Percentiles rank a stretch among this genome's conserved stretches.
Evolutionary conservation across 768 basidiomycete genomes (phyloP).

Genomic region (Podaxis sp.): DNA sequence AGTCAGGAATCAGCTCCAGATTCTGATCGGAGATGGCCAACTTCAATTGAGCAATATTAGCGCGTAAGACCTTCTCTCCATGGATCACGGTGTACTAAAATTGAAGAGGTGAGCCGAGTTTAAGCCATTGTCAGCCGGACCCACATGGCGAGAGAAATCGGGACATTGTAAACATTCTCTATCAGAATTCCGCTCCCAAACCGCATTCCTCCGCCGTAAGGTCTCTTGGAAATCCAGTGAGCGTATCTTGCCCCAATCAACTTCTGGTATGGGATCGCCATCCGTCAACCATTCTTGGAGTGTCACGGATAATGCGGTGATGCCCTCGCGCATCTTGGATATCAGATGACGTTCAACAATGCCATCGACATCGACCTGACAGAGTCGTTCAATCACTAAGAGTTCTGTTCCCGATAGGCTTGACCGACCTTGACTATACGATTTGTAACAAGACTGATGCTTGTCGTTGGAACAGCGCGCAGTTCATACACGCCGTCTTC

Average conservation of each 20-base stretch:
- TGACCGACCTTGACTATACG: conserved; percentile 63
- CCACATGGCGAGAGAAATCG: conserved; percentile 75
- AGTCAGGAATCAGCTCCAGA: conserved; percentile 93
- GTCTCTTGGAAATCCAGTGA: conserved; percentile 91
- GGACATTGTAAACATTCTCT: conserved; percentile 58
- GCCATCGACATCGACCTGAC: conserved; percentile 66
- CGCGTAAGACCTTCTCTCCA: conserved; percentile 68
- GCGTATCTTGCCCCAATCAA: conserved; percentile 82
- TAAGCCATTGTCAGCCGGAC: conserved; percentile 26
- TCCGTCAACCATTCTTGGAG: conserved; percentile 57
- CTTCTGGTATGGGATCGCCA: conserved; percentile 56
- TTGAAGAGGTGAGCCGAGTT: conserved; percentile 4
- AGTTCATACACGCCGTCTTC: conserved; percentile 68
- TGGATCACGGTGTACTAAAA: conserved; percentile 77
- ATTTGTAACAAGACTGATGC: conserved; percentile 75
- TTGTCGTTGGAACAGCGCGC: conserved; percentile 60
- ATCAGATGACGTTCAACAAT: conserved; percentile 70
- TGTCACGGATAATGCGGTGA: conserved; percentile 47
- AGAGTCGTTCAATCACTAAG: background rate
- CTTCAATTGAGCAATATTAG: conserved; percentile 76
- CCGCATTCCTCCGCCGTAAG: conserved; percentile 55
- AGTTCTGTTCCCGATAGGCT: background rate
- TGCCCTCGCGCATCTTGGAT: conserved; percentile 57
- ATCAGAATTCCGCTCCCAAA: conserved; percentile 42
- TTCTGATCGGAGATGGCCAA: conserved; percentile 94